Percentiles rank a stretch among this genome's conserved stretches.
Evolutionary conservation across 1,139 yeast species (phyloP).

Genomic region (Diutina mesorugosa): DNA sequence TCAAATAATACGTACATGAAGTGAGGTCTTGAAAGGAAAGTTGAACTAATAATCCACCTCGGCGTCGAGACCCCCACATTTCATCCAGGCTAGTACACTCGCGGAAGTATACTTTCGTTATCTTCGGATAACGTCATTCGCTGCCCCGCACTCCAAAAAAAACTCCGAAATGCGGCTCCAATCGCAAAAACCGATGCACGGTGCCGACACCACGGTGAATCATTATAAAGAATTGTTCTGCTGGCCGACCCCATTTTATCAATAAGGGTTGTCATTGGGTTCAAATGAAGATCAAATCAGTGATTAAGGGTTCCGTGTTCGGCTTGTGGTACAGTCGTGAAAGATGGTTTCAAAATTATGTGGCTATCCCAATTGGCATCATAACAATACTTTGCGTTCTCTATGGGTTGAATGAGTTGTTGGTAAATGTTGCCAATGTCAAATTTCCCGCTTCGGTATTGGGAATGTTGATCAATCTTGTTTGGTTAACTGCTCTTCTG

Average conservation of each 20-base stretch:
- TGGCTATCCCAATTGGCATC: constrained; percentile 24
- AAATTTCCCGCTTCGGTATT: constrained; percentile 67
- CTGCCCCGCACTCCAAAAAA: neutral
- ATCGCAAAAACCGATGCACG: neutral
- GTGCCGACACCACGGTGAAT: neutral
- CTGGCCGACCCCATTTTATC: neutral
- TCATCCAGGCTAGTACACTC: too few species aligned
- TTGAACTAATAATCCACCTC: too few species aligned
- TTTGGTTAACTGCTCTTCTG: constrained; percentile 27
- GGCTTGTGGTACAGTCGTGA: constrained; percentile 18
- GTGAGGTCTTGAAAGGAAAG: too few species aligned
- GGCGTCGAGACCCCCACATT: too few species aligned
- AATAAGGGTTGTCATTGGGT: neutral
- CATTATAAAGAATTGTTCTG: neutral
- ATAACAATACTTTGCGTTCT: constrained; percentile 24
- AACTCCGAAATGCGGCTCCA: neutral
- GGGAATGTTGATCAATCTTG: constrained; percentile 54
- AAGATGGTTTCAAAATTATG: constrained; percentile 22
- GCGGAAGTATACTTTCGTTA: neutral
- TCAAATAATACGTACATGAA: too few species aligned
- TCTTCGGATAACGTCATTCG: neutral
- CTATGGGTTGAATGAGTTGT: constrained; percentile 51
- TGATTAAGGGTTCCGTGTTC: constrained; percentile 8
- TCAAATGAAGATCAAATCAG: neutral
- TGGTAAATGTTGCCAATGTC: constrained; percentile 35